phyloP scores from a whole-genome alignment of 495 filamentous ascomycete species.

The Penicillium mononematosum region DNA sequence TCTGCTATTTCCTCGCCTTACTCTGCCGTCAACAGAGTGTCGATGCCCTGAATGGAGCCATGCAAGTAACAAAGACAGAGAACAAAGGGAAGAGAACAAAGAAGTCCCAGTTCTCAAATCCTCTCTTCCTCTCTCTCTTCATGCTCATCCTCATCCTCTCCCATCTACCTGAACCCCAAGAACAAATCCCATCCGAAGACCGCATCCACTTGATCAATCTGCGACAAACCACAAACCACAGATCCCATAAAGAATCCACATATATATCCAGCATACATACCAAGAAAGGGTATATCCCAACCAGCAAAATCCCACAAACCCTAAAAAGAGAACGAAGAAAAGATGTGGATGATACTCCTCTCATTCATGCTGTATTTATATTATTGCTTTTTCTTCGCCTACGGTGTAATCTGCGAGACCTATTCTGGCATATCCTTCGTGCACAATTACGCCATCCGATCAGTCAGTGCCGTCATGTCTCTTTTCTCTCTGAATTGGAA shows the following conservation, averaged over 20 bases:
- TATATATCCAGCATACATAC: background rate
- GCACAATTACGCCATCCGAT: constrained; percentile 16
- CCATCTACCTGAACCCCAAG: background rate
- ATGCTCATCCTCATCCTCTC: background rate
- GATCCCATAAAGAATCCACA: background rate
- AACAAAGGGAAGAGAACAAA: background rate
- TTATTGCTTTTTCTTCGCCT: constrained; percentile 6
- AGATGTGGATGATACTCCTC: background rate
- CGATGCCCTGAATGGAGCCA: background rate
- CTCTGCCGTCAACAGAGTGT: background rate
- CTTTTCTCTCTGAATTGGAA: background rate
- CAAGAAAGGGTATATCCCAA: background rate
- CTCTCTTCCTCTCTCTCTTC: background rate
- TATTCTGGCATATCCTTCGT: background rate
- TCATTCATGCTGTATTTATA: background rate
- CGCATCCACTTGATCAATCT: background rate
- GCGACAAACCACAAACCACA: background rate
- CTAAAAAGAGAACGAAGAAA: background rate
- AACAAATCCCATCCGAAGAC: background rate
- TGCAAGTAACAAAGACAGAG: constrained; percentile 1
- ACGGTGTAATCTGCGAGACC: background rate
- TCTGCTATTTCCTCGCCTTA: background rate
- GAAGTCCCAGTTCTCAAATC: background rate
- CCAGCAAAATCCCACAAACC: background rate
- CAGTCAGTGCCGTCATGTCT: constrained; percentile 16